Evolutionary conservation across 176 grass and related monocot genomes (phyloP), one percentile per base, ranked within the genome.

Genomic region (Oryza meridionalis): DNA sequence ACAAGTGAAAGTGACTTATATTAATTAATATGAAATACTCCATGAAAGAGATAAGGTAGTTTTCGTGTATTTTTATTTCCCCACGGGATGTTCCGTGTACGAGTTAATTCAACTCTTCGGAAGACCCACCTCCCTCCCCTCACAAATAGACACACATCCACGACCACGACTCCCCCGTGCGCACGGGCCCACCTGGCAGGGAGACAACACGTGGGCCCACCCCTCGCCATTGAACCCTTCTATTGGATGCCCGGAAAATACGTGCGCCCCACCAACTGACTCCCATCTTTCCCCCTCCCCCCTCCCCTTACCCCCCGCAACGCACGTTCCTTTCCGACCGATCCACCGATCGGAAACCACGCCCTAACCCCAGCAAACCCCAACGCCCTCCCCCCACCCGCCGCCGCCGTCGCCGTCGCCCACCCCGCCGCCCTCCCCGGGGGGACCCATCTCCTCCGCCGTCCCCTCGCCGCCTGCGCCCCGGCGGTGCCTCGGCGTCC

Each of bases 321-420:
- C 79, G 47, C 47, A 72, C 22, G 68, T 82, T 82, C 68, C 49
- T 82, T 82, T 72, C 68, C 33, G 79, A 13, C 80, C 68, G 80
- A 81, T 81, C 67, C 21, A 13, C 11, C 45, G 79, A 19, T 47
- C 32, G 32, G 11, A 49, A 49, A 49, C 46, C 3, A 43, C 42
- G 46, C 46, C n/a, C n/a, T n/a, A n/a, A n/a, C n/a, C n/a, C n/a
- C n/a, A n/a, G n/a, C n/a, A n/a, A n/a, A n/a, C n/a, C n/a, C n/a
- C n/a, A n/a, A n/a, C n/a, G n/a, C n/a, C n/a, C n/a, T n/a, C n/a
- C n/a, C n/a, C n/a, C n/a, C n/a, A n/a, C n/a, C n/a, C 45, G 29
- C 25, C 31, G 9, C 46, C 65, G 45, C 65, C 78, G 65, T 29
- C 65, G 45, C 12, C 78, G 65, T 21, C 65, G 24, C 38, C 24